These are phyloP conservation scores for Pseudodiploospora longispora DNA, from an alignment of 2,329 filamentous ascomycete species.

Conservation along the genomic window DNA sequence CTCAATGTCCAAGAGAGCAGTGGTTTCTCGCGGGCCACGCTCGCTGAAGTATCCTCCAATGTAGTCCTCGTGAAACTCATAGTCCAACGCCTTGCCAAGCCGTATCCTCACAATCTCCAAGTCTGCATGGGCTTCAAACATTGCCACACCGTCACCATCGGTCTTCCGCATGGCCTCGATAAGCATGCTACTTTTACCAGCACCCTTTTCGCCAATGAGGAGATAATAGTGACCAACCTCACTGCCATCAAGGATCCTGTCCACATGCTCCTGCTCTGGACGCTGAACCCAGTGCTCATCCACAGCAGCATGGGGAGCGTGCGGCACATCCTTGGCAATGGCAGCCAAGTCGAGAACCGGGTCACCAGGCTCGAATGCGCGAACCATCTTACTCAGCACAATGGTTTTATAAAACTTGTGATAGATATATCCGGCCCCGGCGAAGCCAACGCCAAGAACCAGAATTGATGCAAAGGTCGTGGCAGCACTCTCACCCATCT, in stretches of 20 bases:
- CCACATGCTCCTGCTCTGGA: slow-evolving; percentile 72
- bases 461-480: slow-evolving; percentile 70
- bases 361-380: slow-evolving; percentile 86
- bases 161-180: slow-evolving; percentile 91
- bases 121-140: slow-evolving; percentile 95
- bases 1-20: slow-evolving; percentile 88
- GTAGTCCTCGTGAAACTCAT: slow-evolving; percentile 96
- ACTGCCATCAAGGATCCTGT: slow-evolving; percentile 71
- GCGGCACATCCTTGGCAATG: slow-evolving; percentile 47
- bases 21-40: slow-evolving; percentile 82
- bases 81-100: slow-evolving; percentile 88
- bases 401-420: slow-evolving; percentile 82
- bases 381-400: slow-evolving; percentile 85
- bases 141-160: slow-evolving; percentile 79
- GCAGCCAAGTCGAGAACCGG: slow-evolving; percentile 78
- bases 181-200: slow-evolving; percentile 94
- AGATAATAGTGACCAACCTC: slow-evolving; percentile 80
- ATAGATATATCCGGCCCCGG: slow-evolving; percentile 64
- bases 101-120: slow-evolving; percentile 90
- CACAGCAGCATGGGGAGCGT: slow-evolving; percentile 28
- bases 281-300: slow-evolving; percentile 63
- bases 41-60: slow-evolving; percentile 96
- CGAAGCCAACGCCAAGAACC: slow-evolving; percentile 59
- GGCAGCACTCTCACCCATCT: slow-evolving; percentile 66
- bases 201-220: slow-evolving; percentile 90